Base-by-base conservation (phyloP, 2,329 filamentous ascomycete genomes). In the Ascochyta rabiei region DNA sequence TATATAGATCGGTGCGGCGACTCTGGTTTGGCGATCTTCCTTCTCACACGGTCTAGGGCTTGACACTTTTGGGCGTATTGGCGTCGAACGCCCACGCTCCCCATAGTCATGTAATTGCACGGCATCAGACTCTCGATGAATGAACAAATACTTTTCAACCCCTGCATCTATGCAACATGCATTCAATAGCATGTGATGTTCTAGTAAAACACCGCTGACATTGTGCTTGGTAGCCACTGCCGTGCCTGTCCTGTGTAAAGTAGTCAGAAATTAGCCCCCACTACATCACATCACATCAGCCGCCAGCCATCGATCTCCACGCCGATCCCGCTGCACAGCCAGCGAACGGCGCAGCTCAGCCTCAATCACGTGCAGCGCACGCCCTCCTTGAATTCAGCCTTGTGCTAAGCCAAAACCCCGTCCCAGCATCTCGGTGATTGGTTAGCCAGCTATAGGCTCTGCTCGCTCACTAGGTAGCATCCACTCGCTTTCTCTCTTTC, bases 1-100 rank as follows among this genome's bases (percentile, higher is more conserved):
- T 50, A 31, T 48, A 56, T 56, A 51, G 46, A 55, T 55, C 31
- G 41, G 42, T 42, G 46, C 41, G 37, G 52, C 31, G 40, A 41
- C n/a, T 31, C 4, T 5, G 46, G 41, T 50, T 41, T 47, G 42
- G 52, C 46, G 31, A 43, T 49, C 31, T 43, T 47, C 30, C 30
- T 39, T 41, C 19, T 30, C 38, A 19, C 38, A 45, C 35, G 35
- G 31, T 41, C 5, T 50, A 42, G 30, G 45, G 52, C 18, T 31
- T 50, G 41, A 12, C 41, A 24, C 15, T 43, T 54, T 4, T n/a
- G 16, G 46, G 52, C 52, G 52, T 31, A 37, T 23, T 49, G 46
- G 52, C 42, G 52, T 45, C 6, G 15, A 23, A 38, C 26, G 35
- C 41, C 24, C 15, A 23, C n/a, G 26, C 19, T 26, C 21, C 21